Base-by-base conservation (phyloP, 2,329 filamentous ascomycete species). In the Juglanconis sp. region DNA sequence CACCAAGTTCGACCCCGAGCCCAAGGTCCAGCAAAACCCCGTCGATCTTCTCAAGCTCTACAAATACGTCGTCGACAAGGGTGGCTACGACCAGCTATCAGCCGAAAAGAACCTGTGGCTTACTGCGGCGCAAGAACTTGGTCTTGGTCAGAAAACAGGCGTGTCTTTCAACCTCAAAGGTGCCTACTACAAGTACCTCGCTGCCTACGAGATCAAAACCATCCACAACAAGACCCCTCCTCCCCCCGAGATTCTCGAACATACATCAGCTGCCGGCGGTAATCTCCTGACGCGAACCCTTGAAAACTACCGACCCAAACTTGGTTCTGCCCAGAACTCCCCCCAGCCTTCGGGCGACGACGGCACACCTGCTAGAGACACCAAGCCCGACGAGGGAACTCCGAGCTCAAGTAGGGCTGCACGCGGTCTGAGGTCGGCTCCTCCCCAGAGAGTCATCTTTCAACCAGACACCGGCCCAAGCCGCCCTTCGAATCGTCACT, bases 71-170 rank as follows among this genome's bases (percentile, higher is more conserved):
- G 82, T 90, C 57, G 83, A 84, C 30, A 86, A 87, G 68, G 92
- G 92, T 56, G 92, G 92, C 61, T 96, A 96, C 72, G 92, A 96
- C 75, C 88, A 88, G 71, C 85, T 94, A 72, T 92, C 85, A 63
- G 88, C 86, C 76, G 86, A 94, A 72, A 95, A 94, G 78, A 83
- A 96, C 65, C 89, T 90, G 55, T 96, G 92, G 92, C 85, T 91
- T 65, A 87, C 86, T 67, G 83, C 96, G 68, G 90, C 89, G 11
- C 82, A 87, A 56, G 87, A 92, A 67, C 88, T 96, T 60, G 86
- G 90, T 53, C 84, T 93, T 64, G 86, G 86, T 69, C 87, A 87
- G 59, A 82, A 84, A 68, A 92, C 91, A 6, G 91, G 91, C n/a
- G 86, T 92, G 61, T 92, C 91, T 13, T 96, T 96, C 75, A 84